Evolutionary conservation across 176 grass and related monocot species (phyloP).

Genomic region (Elymus sibiricus): DNA sequence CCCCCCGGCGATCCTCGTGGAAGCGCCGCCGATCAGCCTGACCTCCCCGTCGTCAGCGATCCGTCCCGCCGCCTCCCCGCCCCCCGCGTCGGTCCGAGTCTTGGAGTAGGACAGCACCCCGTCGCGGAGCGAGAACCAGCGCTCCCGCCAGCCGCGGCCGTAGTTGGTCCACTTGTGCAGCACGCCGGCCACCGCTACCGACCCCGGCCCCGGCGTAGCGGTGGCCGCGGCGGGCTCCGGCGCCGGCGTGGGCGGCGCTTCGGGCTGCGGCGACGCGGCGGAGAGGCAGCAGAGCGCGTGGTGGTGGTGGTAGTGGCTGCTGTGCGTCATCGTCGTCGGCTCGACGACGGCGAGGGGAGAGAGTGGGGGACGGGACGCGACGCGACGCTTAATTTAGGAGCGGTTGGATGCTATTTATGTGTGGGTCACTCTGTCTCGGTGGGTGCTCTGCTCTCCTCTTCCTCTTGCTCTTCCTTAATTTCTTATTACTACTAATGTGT

Average conservation of each 20-base stretch:
- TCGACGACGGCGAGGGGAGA: conserved; percentile 2
- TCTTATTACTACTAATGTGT: background rate
- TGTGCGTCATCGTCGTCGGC: conserved; percentile 39
- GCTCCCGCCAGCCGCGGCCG: conserved; percentile 71
- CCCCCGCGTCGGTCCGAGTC: conserved; percentile 40
- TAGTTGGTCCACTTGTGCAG: conserved; percentile 92
- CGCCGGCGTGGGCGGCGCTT: conserved; percentile 18
- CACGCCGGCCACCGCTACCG: conserved; percentile 49
- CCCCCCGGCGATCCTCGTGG: conserved; percentile 14
- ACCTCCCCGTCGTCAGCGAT: conserved; percentile 30
- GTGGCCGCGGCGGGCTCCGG: conserved; percentile 10
- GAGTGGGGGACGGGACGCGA: background rate
- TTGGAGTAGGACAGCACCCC: conserved; percentile 85
- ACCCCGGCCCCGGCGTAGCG: background rate
- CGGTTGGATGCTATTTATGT: conserved; percentile 46
- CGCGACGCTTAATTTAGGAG: conserved; percentile 42
- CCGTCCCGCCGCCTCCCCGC: background rate
- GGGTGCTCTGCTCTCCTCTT: background rate
- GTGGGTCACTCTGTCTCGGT: conserved; percentile 12
- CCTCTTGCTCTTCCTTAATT: background rate
- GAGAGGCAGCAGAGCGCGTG: conserved; percentile 73
- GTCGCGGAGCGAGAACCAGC: conserved; percentile 72
- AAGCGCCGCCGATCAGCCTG: conserved; percentile 55
- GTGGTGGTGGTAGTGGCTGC: conserved; percentile 13
- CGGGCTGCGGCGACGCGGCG: conserved; percentile 15